Evolutionary conservation across 2,329 filamentous ascomycete genomes (phyloP).

Genomic region (Penicillium crustosum): DNA sequence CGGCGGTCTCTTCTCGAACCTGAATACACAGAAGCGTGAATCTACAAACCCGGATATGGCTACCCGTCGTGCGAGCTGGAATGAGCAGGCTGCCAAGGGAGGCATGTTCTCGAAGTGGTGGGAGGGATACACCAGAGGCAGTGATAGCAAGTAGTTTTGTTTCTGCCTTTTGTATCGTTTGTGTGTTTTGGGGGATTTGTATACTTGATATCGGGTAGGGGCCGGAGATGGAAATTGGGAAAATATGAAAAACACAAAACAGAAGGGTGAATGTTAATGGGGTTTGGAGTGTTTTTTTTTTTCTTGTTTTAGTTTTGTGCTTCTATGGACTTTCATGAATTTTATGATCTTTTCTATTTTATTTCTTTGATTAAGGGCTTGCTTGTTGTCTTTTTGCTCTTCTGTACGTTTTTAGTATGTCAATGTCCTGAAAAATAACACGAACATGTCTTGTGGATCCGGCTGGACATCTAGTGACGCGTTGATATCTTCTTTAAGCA

Average conservation of each 20-base stretch:
- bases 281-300: no score
- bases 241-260: neutral
- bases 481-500: no score
- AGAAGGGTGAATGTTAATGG: neutral
- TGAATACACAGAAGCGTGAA: slow-evolving; percentile 48
- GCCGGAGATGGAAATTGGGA: neutral
- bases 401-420: no score
- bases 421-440: neutral
- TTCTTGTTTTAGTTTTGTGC: neutral
- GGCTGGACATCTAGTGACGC: no score
- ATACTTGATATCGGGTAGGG: neutral
- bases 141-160: slow-evolving; percentile 1
- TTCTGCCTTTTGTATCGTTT: neutral
- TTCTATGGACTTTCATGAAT: neutral
- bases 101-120: slow-evolving; percentile 44
- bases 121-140: slow-evolving; percentile 41
- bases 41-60: slow-evolving; percentile 36
- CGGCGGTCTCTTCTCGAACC: slow-evolving; percentile 29
- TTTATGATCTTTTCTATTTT: neutral
- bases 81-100: slow-evolving; percentile 43
- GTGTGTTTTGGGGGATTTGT: neutral
- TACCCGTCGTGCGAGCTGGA: slow-evolving; percentile 44
- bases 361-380: neutral
- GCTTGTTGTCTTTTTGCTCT: neutral
- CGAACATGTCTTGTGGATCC: neutral